These are phyloP conservation scores for Termitomyces sp. DNA, from an alignment of 768 basidiomycete genomes.

Conservation along the genomic window DNA sequence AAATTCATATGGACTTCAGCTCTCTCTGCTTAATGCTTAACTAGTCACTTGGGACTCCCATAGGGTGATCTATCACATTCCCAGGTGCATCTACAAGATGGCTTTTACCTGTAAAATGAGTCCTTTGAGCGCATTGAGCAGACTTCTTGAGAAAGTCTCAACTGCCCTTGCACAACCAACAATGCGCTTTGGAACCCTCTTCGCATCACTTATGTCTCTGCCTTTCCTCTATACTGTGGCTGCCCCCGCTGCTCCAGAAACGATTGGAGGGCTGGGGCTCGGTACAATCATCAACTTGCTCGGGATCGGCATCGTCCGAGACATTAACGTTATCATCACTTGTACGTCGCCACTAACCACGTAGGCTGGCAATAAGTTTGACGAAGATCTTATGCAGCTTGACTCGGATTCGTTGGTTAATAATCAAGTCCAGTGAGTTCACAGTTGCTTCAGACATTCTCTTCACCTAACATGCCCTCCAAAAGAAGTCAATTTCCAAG, in stretches of 20 bases:
- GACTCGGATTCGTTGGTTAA: slow-evolving; percentile 31
- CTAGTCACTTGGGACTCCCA: background rate
- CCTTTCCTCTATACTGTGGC: slow-evolving; percentile 22
- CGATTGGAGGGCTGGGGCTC: slow-evolving; percentile 21
- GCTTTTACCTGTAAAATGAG: background rate
- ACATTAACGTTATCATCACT: slow-evolving; percentile 36
- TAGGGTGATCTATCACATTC: slow-evolving; percentile 1
- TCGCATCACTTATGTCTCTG: slow-evolving; percentile 21
- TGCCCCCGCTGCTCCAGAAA: slow-evolving; percentile 14
- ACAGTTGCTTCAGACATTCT: background rate
- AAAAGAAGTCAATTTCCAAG: slow-evolving; percentile 32
- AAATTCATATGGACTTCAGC: background rate
- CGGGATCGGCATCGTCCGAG: slow-evolving; percentile 34
- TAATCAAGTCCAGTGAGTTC: slow-evolving; percentile 33
- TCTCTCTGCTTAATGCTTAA: background rate
- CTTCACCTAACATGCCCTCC: slow-evolving; percentile 8
- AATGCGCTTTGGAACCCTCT: slow-evolving; percentile 9
- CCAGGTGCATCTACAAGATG: background rate
- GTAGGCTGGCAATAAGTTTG: background rate
- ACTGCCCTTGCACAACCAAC: background rate
- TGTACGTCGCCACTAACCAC: slow-evolving; percentile 19
- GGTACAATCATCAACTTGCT: slow-evolving; percentile 39
- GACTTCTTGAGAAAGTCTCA: background rate
- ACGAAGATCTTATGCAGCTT: slow-evolving; percentile 22
- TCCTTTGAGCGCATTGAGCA: background rate